A percentile compares a stretch with the other conserved stretches of the same genome.
Evolutionary conservation across 2,329 filamentous ascomycete genomes (phyloP).

Genomic region (Curvularia verruculosa): DNA sequence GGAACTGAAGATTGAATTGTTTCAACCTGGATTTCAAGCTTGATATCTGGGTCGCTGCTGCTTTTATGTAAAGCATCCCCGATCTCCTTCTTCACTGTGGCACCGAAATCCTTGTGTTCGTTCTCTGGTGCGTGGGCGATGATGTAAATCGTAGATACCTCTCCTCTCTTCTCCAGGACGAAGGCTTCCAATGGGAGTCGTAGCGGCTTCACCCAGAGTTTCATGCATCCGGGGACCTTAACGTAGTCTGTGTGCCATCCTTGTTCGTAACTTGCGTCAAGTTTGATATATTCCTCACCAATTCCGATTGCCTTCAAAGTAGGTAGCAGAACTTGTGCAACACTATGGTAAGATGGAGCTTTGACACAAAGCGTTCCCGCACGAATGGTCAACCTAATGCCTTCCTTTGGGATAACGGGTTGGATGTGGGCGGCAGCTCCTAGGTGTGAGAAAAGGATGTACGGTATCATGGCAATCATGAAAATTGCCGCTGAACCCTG

Average conservation of each 20-base stretch:
- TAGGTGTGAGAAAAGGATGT: background rate
- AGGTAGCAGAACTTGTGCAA: background rate
- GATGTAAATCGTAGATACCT: background rate
- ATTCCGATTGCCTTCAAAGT: background rate
- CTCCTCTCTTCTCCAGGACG: background rate
- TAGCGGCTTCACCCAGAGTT: background rate
- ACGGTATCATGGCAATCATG: background rate
- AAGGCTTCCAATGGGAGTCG: background rate
- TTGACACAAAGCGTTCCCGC: background rate
- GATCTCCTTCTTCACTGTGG: background rate
- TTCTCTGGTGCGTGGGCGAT: background rate
- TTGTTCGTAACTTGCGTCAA: background rate
- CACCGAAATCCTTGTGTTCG: background rate
- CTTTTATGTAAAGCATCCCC: background rate
- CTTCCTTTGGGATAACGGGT: background rate
- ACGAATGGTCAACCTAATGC: background rate
- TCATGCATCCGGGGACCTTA: background rate
- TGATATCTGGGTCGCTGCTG: background rate
- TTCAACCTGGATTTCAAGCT: background rate
- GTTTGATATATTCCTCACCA: background rate
- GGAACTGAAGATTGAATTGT: background rate
- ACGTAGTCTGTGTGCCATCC: background rate
- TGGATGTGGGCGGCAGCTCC: background rate
- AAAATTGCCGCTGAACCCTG: background rate
- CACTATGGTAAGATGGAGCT: background rate